phyloP scores from a whole-genome alignment of 352 stramenopile species.

The Blastocystis sp. region DNA sequence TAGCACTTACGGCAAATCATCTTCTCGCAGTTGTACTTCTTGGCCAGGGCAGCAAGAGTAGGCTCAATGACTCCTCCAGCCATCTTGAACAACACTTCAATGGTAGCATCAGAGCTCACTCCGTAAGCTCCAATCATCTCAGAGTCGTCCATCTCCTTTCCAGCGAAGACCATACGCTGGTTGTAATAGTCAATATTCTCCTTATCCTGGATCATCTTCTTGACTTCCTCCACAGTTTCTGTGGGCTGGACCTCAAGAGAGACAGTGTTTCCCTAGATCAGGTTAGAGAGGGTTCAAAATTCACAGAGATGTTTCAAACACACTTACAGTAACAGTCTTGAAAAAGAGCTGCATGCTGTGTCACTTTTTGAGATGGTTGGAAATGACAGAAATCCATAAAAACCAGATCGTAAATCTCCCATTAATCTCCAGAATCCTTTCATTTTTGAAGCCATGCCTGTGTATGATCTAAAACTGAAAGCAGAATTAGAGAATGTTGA shows the following conservation, averaged over 20 bases:
- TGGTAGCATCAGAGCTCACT: conserved; percentile 67
- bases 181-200: conserved; percentile 63
- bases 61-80: too few relatives aligned
- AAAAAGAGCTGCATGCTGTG: conserved; percentile 53
- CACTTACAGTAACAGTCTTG: conserved; percentile 47
- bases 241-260: conserved; percentile 35
- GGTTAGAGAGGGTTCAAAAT: neutral
- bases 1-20: too few relatives aligned
- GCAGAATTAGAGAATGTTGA: conserved; percentile 56
- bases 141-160: conserved; percentile 67
- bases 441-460: conserved; percentile 21
- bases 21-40: too few relatives aligned
- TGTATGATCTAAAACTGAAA: neutral
- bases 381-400: neutral
- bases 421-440: neutral
- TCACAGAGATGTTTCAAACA: neutral
- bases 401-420: neutral
- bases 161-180: conserved; percentile 67
- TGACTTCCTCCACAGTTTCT: conserved; percentile 32
- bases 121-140: conserved; percentile 66
- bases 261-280: conserved; percentile 33
- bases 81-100: conserved; percentile 57
- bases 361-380: conserved; percentile 25
- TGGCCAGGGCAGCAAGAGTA: too few relatives aligned
- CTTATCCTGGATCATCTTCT: conserved; percentile 59